A percentile compares a stretch with the other conserved stretches of the same genome.
Conservation (phyloP, 768 basidiomycete genomes). For the Phylloporus arenicola region DNA sequence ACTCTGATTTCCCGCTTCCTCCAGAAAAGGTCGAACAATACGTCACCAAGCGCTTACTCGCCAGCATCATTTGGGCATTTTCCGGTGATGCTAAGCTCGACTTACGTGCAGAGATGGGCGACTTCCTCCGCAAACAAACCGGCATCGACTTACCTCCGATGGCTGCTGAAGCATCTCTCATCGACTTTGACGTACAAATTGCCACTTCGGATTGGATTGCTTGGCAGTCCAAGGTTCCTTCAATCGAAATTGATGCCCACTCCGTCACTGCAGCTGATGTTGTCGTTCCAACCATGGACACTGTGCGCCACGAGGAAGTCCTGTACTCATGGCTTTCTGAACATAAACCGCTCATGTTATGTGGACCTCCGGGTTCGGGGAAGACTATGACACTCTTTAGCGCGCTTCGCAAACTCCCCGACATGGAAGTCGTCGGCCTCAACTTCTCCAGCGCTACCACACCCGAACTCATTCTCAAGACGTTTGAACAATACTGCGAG, state of each 20-base stretch:
- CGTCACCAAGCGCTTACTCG: conserved; percentile 80
- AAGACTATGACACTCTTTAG: conserved; percentile 99
- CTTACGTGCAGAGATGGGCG: conserved; percentile 82
- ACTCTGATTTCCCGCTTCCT: conserved; percentile 88
- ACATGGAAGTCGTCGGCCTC: conserved; percentile 98
- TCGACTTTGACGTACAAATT: conserved; percentile 94
- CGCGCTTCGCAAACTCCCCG: conserved; percentile 92
- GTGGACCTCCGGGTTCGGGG: conserved; percentile 98
- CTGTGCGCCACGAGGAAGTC: conserved; percentile 96
- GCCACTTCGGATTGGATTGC: conserved; percentile 79
- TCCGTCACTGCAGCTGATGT: conserved; percentile 93
- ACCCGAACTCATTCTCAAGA: conserved; percentile 96
- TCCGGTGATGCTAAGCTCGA: conserved; percentile 94
- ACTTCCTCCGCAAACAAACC: conserved; percentile 77
- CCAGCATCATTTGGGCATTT: conserved; percentile 97
- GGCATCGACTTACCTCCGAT: conserved; percentile 86
- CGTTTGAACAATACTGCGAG: conserved; percentile 99
- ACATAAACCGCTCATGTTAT: conserved; percentile 96
- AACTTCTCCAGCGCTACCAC: conserved; percentile 99
- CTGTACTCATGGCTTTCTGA: conserved; percentile 98
- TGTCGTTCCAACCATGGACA: conserved; percentile 97
- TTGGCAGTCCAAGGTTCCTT: conserved; percentile 90
- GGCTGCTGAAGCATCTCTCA: conserved; percentile 70
- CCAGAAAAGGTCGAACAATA: conserved; percentile 86
- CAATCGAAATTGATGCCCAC: conserved; percentile 95